Evolutionary conservation across 345 rosid genomes (phyloP), one percentile per base, ranked within the genome.

Genomic region (Eucalyptus albens): DNA sequence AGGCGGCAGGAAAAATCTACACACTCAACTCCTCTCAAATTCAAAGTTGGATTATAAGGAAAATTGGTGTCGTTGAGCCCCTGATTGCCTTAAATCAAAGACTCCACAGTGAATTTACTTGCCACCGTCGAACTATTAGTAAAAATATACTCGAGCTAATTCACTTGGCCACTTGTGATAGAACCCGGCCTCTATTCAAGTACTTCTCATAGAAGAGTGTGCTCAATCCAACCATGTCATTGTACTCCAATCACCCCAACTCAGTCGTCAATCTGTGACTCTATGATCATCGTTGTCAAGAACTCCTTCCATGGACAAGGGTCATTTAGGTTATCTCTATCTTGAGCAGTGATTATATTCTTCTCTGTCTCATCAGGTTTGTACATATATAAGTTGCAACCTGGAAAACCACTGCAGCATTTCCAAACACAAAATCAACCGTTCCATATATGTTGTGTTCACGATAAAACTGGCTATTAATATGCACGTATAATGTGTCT

Each of bases 131-230:
- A 56, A 13, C 82, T 89, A 53, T 9, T 31, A 9, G 89, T 89
- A 11, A 82, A 80, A 42, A 90, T 92, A 51, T 87, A 90, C 6
- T 93, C 93, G 2, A 33, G 51, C 95, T 93, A 92, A 31, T 91
- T 91, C 55, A 92, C 93, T 60, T 93, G 82, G 1, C 24, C 51
- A 8, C 86, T 72, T 8, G 93, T 91, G 19, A 45, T 29, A 3
- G 95, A 65, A 12, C 94, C 93, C 6, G 65, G 5, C 95, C 94
- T 49, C 53, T 45, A 17, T 94, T 94, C 6, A 19, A 9, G 80
- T 88, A 90, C 89, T 94, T 93, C 5, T 90, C 93, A 60, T 91
- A 92, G 59, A 90, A 92, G 17, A 94, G 55, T 9, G 91, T 92
- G 10, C 87, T 88, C 16, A 88, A n/a, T 55, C 87, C 40, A 47